Conservation (phyloP, 148 eudicot genomes). For the Limonium bicolor region DNA sequence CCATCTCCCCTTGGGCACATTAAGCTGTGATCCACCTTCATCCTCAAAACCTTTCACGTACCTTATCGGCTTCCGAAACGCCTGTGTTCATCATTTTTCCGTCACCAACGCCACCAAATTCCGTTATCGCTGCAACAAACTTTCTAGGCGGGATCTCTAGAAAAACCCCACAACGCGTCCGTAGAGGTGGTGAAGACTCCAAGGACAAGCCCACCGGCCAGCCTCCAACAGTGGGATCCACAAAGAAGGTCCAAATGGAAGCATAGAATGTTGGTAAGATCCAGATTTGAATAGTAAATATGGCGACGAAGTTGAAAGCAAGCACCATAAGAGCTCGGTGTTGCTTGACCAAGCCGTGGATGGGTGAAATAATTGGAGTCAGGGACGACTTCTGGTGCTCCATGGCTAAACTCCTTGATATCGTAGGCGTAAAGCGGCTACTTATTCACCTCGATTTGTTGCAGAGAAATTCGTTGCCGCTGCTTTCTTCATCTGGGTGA, state of each 20-base stretch:
- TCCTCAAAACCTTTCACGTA: conserved; percentile 26
- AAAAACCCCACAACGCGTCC: conserved; percentile 38
- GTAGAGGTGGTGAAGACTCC: too few relatives aligned
- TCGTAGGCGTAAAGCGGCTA: too few relatives aligned
- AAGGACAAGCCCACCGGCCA: too few relatives aligned
- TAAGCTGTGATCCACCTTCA: conserved; percentile 58
- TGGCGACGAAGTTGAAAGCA: background rate
- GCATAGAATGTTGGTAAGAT: background rate
- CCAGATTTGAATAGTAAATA: conserved; percentile 1
- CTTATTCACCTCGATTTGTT: too few relatives aligned
- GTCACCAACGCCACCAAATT: conserved; percentile 88
- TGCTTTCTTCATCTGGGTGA: too few relatives aligned
- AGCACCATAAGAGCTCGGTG: conserved; percentile 1
- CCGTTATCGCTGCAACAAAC: conserved; percentile 38
- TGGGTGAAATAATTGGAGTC: background rate
- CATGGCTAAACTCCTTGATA: background rate
- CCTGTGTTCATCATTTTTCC: conserved; percentile 72
- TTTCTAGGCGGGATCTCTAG: conserved; percentile 25
- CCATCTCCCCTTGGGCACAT: conserved; percentile 83
- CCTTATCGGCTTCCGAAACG: conserved; percentile 55
- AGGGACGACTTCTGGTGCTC: background rate
- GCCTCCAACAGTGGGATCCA: background rate
- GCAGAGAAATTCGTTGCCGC: too few relatives aligned
- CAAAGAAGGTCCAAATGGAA: background rate
- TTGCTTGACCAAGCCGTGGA: background rate